Base-by-base conservation (phyloP, 345 rosid species). In the Schrenkiella parvula region DNA sequence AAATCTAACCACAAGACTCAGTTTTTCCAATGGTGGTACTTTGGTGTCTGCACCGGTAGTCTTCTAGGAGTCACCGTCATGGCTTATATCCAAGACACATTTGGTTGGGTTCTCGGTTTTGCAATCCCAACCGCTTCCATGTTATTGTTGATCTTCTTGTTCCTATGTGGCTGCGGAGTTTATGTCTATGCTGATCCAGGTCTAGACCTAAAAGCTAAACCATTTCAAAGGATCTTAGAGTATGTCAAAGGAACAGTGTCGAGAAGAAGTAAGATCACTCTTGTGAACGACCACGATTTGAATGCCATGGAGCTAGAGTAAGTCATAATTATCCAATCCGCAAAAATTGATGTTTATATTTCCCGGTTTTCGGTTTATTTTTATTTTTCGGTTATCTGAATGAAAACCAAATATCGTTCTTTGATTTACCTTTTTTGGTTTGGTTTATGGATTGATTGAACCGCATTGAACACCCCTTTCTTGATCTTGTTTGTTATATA, bases 1-100 rank as follows among this genome's bases (percentile, higher is more conserved):
- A 81, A 79, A 43, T 70, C 90, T 0, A 79, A 73, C 66, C 80
- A 70, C 66, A 93, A 85, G 82, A 79, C 80, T 23, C 29, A 48
- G 48, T 91, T 91, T 70, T 95, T 95, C 73, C 97, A 88, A n/a
- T 89, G 91, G 86, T 88, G 97, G 96, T 95, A 95, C 64, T 91
- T 91, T 62, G 96, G 92, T 59, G 83, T 89, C 10, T 95, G 97
- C 64, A 81, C 80, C 51, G 96, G 99, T 32, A 89, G 95, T 80
- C 92, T 91, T 62, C 52, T 90, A 75, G 99, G 99, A 64, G 90
- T 88, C 74, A 88, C 88, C 4, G 57, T 91, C 28, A 81, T 91
- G 93, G 87, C 97, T 47, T 95, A 87, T 77, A 81, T 91, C 35
- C 97, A 91, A 78, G 99, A 95, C 60, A 89, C 89, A 17, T 77